Percentiles rank a stretch among this genome's conserved stretches.
Evolutionary conservation across 805 yeast species (phyloP).

Genomic region (Zygosaccharomyces rouxii): DNA sequence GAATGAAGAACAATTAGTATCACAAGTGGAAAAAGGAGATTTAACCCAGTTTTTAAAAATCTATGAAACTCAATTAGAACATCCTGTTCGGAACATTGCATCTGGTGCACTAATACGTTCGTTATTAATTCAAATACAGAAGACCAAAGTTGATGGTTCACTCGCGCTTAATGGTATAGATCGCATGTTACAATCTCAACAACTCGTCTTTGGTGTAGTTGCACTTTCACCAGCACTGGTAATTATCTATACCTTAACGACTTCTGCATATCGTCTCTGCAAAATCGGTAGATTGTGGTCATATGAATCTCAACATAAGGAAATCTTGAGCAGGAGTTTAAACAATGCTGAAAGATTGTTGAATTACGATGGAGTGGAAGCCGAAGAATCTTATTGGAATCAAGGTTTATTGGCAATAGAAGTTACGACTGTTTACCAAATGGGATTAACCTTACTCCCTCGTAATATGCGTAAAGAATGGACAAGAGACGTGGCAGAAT

Average conservation of each 20-base stretch:
- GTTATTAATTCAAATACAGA: constrained; percentile 86
- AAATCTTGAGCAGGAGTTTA: constrained; percentile 36
- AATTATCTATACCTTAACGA: constrained; percentile 46
- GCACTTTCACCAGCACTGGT: constrained; percentile 80
- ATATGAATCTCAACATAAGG: constrained; percentile 24
- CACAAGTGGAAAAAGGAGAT: constrained; percentile 65
- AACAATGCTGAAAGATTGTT: constrained; percentile 58
- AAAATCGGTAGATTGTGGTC: constrained; percentile 29
- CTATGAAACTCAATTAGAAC: constrained; percentile 70
- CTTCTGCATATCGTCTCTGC: constrained; percentile 31
- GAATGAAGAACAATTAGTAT: constrained; percentile 30
- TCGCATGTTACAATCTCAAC: constrained; percentile 82
- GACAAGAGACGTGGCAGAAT: constrained; percentile 58
- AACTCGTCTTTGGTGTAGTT: constrained; percentile 86
- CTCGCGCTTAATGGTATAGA: constrained; percentile 89
- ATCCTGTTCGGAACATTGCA: constrained; percentile 58
- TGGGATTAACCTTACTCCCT: constrained; percentile 51
- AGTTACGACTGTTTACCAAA: constrained; percentile 49
- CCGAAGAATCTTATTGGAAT: constrained; percentile 34
- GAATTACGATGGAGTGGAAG: constrained; percentile 25
- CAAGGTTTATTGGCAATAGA: constrained; percentile 69
- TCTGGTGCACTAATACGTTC: constrained; percentile 72
- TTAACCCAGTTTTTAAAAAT: constrained; percentile 71
- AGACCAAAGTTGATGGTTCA: constrained; percentile 92
- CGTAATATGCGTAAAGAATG: constrained; percentile 47